Base-by-base conservation (phyloP, 495 filamentous ascomycete genomes). In the Acidiella bohemica region DNA sequence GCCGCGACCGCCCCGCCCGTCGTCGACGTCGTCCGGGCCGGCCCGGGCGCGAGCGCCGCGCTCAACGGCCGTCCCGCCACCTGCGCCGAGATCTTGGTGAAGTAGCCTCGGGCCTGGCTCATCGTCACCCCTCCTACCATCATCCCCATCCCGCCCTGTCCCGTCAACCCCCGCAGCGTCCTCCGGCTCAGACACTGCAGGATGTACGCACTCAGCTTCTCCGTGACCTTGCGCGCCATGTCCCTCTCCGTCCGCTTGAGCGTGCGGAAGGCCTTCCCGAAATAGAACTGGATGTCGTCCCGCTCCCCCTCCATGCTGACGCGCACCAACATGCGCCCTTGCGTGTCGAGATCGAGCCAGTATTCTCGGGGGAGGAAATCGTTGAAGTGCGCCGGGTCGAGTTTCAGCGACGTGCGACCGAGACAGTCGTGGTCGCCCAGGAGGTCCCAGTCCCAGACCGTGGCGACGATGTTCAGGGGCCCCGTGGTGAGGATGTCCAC, bases 261-360 rank as follows among this genome's bases (percentile, higher is more conserved):
- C 21, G 82, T 86, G 36, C 90, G 71, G 65, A 99, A 96, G 27
- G 88, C 82, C 63, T 94, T 96, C 42, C 86, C 90, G 63, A 96
- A 96, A 54, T 94, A 90, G 56, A 99, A 99, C 51, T 93, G 84
- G 47, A 99, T 96, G 53, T 99, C 90, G 53, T 99, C 90, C 36
- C 90, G 72, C 57, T 99, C 90, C 39, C 90, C 90, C 63, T 99
- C 90, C 90, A 99, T 99, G 53, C 83, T 93, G 19, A 96, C 82
- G 46, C 92, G 68, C 27, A 99, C 69, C 27, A 99, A 56, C 30
- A 99, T 63, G 37, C 92, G 67, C 1, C 90, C 90, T 55, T 99
- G 92, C 3, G 87, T 95, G 56, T 99, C 90, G 28, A 99, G 71
- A 55, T 96, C 86, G 18, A 96, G 71, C 90, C 90, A 99, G 56